Base-by-base conservation (phyloP, 768 basidiomycete species). In the Pulveroboletus sp. region DNA sequence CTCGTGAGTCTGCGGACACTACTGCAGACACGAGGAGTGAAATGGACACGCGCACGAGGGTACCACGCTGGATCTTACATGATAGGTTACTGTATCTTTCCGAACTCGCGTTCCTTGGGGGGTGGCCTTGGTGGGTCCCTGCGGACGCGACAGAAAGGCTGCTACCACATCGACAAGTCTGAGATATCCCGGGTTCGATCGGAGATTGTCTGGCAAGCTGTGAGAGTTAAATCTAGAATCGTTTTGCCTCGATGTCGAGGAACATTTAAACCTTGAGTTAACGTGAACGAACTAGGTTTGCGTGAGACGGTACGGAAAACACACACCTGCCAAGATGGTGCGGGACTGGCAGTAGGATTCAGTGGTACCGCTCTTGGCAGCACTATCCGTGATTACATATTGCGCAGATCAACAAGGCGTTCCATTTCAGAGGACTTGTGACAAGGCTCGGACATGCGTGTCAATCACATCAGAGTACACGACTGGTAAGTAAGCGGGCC, bases 371-470 rank as follows among this genome's bases (percentile, higher is more conserved):
- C 21, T 21, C 21, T 21, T 4, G 21, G 21, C 21, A 21, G 21
- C 21, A 21, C 21, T 21, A 21, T n/a, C n/a, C n/a, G n/a, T 40
- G 40, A 38, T 32, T 42, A 49, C 42, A 37, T 43, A 49, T 50
- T 41, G 11, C 37, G 42, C 38, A 45, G 44, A 59, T 56, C 42
- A 56, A 66, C 61, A 60, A 63, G 51, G 38, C 32, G 49, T 55
- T 39, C 63, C 63, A 51, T 55, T 55, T 51, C 17, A 17, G 52
- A 50, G 41, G 30, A 21, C 49, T 59, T 65, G 39, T 50, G 39
- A 63, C 58, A 60, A 62, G 50, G 44, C 53, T 58, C 44, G 57
- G 33, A 43, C 59, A 58, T 46, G 56, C 62, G 61, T 17, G 58
- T 61, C 50, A 60, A 26, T 49, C 46, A 44, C 46, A 61, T 39